Evolutionary conservation across 106 monocot genomes (phyloP), one percentile per base, ranked within the genome.

Genomic region (Narthecium ossifragum): DNA sequence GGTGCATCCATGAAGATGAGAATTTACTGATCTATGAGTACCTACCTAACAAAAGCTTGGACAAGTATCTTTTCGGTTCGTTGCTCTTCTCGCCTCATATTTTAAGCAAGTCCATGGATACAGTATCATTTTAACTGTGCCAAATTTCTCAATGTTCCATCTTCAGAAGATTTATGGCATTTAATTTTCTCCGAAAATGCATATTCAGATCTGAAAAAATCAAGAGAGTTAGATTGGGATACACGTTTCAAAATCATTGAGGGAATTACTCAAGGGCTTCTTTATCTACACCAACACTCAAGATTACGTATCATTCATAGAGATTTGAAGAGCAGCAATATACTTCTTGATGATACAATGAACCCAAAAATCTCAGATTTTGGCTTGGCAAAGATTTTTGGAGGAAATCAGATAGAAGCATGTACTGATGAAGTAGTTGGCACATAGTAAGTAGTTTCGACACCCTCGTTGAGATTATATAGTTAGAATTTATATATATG

Each of bases 41-140:
- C 61, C 60, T 78, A 72, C 46, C 39, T 15, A 78, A 77, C 46
- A 70, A 49, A 61, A 77, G 77, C 54, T 60, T 77, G 46, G 70
- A 77, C 37, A 33, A 53, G 12, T 62, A 62, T 37, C 48, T 67
- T 1, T 74, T 74, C 46, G 73, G 73, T 74, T 51, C 49, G 51
- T 8, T 49, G 4, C 23, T 22, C 4, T 49, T 5, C 49, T n/a
- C n/a, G n/a, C n/a, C n/a, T n/a, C n/a, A n/a, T n/a, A n/a, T n/a
- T n/a, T n/a, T n/a, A n/a, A n/a, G n/a, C n/a, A n/a, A n/a, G n/a
- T n/a, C n/a, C n/a, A n/a, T n/a, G n/a, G n/a, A n/a, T n/a, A n/a
- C n/a, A n/a, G n/a, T n/a, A n/a, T n/a, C n/a, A n/a, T n/a, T n/a
- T n/a, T n/a, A n/a, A n/a, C n/a, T n/a, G n/a, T n/a, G n/a, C n/a